Evolutionary conservation across 176 grass and related monocot genomes (phyloP), one percentile per base, ranked within the genome.

Genomic region (Oryza meyeriana): DNA sequence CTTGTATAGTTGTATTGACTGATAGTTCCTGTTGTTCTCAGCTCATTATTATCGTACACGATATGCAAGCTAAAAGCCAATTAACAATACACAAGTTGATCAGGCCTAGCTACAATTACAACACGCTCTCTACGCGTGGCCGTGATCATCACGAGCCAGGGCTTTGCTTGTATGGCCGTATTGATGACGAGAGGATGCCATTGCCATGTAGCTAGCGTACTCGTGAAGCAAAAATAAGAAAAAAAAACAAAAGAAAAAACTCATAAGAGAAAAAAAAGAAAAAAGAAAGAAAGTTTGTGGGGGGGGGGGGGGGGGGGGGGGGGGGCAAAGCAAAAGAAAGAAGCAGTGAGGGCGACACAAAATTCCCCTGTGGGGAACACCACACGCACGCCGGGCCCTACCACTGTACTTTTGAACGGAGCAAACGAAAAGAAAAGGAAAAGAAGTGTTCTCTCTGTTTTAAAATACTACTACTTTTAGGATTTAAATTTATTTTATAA

Each of bases 301-400:
- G n/a, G n/a, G n/a, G n/a, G n/a, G n/a, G n/a, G n/a, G n/a, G n/a
- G n/a, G n/a, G n/a, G n/a, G n/a, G n/a, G n/a, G n/a, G n/a, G n/a
- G 66, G 71, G 38, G 18, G 6, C 85, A 87, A 70, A 69, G 30
- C 47, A 75, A 59, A 59, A n/a, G 20, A 59, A 58, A 22, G 69
- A 76, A 61, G 27, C 45, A 61, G 34, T 58, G 71, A 69, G 6
- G 1, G 50, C 78, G 50, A 82, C 78, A 61, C 62, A 66, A 73
- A 66, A 66, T 83, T 74, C 80, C 7, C 74, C 44, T 61, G 67
- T 83, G 58, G 75, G 67, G 74, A 73, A 66, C 80, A 67, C 66
- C 47, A 7, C 65, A 58, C 8, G 17, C 41, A 65, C 10, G 40
- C 41, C 25, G 28, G 13, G 35, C 17, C 22, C 64, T 57, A 59